Evolutionary conservation across 164 flowering plant species (phyloP).

Genomic region (Protea cynaroides): DNA sequence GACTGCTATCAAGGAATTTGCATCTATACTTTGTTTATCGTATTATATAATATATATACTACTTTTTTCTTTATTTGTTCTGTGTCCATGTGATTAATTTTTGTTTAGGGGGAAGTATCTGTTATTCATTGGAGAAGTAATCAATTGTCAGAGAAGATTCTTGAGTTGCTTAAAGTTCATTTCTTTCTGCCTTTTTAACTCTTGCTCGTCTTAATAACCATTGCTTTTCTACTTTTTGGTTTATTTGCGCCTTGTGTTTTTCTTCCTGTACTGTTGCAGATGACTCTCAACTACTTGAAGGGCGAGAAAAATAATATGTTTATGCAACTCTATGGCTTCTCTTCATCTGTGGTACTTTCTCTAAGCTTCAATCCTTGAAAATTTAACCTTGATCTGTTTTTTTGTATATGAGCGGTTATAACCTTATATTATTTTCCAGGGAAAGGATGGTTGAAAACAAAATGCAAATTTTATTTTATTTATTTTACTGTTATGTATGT

Average conservation of each 20-base stretch:
- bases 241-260: background rate
- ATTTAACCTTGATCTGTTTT: background rate
- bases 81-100: no score
- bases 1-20: no score
- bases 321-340: constrained; percentile 91
- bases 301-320: constrained; percentile 55
- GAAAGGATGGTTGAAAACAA: no score
- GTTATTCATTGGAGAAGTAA: no score
- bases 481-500: no score
- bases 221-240: background rate
- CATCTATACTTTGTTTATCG: no score
- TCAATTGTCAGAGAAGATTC: background rate
- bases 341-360: constrained; percentile 61
- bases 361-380: background rate
- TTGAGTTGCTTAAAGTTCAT: background rate
- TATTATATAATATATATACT: no score
- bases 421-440: background rate
- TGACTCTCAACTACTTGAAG: constrained; percentile 80
- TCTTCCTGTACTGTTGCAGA: constrained; percentile 38
- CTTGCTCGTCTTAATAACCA: background rate
- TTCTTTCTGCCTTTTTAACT: background rate
- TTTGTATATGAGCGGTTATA: background rate
- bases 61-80: no score
- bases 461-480: no score
- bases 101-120: no score